These are phyloP conservation scores for Spatholobus suberectus DNA, from an alignment of 306 rosid species.

Conservation along the genomic window DNA sequence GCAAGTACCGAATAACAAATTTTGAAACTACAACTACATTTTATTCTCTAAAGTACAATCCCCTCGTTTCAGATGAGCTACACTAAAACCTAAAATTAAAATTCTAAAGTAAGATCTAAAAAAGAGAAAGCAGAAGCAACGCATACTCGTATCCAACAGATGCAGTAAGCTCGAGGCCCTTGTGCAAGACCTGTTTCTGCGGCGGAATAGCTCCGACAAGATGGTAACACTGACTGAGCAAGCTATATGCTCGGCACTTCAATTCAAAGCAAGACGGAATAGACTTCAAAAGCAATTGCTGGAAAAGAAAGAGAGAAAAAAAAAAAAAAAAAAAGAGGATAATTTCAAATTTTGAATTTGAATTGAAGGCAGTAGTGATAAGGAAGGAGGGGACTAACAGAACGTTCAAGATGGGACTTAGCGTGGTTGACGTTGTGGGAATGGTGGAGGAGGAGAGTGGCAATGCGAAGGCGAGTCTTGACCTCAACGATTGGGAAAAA, in stretches of 20 bases:
- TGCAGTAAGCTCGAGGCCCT: slow-evolving; percentile 81
- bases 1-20: not conserved
- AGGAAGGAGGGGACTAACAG: slow-evolving; percentile 42
- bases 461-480: slow-evolving; percentile 91
- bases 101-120: not conserved
- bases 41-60: not conserved
- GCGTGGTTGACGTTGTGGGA: slow-evolving; percentile 89
- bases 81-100: not conserved
- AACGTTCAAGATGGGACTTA: slow-evolving; percentile 89
- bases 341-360: no score
- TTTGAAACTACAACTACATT: not conserved
- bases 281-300: slow-evolving; percentile 80
- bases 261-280: slow-evolving; percentile 90
- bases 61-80: not conserved
- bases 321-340: no score
- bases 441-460: slow-evolving; percentile 81
- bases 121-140: not conserved
- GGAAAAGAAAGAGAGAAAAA: not conserved
- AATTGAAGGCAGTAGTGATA: not conserved
- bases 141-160: slow-evolving; percentile 70
- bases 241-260: slow-evolving; percentile 86
- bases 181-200: slow-evolving; percentile 77
- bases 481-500: slow-evolving; percentile 93
- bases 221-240: slow-evolving; percentile 91
- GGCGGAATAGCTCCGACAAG: slow-evolving; percentile 90